A percentile compares a stretch with the other conserved stretches of the same genome.
Evolutionary conservation across 2,329 filamentous ascomycete species (phyloP).

Genomic region (Ceratocystis huliohia): DNA sequence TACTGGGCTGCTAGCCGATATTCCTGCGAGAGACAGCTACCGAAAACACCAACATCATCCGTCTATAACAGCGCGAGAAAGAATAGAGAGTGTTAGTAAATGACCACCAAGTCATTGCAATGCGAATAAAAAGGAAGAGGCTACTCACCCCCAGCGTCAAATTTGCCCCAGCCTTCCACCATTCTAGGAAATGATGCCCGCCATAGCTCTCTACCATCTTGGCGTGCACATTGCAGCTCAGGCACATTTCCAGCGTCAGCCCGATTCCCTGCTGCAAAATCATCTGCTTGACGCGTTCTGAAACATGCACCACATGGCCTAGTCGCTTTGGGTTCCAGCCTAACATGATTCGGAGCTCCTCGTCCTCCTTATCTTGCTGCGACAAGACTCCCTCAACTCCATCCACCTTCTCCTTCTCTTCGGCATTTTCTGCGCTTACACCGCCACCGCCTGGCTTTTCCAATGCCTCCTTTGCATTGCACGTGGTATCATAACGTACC

Average conservation of each 20-base stretch:
- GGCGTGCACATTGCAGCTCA: slow-evolving; percentile 70
- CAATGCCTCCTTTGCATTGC: slow-evolving; percentile 8
- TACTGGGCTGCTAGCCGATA: slow-evolving; percentile 60
- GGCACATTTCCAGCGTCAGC: slow-evolving; percentile 60
- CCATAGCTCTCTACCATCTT: slow-evolving; percentile 55
- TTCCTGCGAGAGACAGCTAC: slow-evolving; percentile 62
- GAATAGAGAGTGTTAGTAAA: neutral
- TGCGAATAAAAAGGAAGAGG: slow-evolving; percentile 2
- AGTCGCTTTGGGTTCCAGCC: slow-evolving; percentile 54
- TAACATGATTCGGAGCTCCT: slow-evolving; percentile 53
- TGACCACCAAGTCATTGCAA: neutral
- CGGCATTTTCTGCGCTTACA: neutral
- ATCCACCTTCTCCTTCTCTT: neutral
- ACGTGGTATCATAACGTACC: slow-evolving; percentile 27
- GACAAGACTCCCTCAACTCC: neutral
- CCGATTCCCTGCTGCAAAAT: slow-evolving; percentile 34
- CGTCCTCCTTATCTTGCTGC: slow-evolving; percentile 35
- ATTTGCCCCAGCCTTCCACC: slow-evolving; percentile 47
- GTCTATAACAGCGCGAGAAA: slow-evolving; percentile 39
- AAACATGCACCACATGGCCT: slow-evolving; percentile 68
- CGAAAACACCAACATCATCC: slow-evolving; percentile 73
- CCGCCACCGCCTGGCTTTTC: slow-evolving; percentile 3
- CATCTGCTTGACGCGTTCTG: slow-evolving; percentile 43
- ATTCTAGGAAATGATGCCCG: slow-evolving; percentile 67
- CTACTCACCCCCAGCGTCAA: slow-evolving; percentile 56